Conservation (phyloP, 1,284 basidiomycete species). For the Bondarzewia mesenterica region DNA sequence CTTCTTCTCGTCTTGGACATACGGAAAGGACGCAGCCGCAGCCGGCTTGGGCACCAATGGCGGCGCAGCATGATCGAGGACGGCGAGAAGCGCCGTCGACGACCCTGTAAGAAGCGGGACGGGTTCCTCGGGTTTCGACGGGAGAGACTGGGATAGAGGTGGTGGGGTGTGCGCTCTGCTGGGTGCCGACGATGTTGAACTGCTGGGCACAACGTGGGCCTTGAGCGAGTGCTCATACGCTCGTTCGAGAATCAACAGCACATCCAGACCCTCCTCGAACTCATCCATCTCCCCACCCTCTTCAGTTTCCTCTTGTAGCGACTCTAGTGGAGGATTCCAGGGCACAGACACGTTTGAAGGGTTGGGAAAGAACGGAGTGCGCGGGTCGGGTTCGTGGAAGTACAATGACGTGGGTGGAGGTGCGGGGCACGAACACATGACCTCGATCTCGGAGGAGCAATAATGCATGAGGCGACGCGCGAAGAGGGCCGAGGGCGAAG, state of each 20-base stretch:
- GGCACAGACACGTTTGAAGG: background rate
- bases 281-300: conserved; percentile 32
- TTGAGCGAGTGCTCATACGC: conserved; percentile 58
- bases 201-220: conserved; percentile 39
- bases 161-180: conserved; percentile 9
- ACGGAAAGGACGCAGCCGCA: too few species aligned
- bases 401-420: conserved; percentile 6
- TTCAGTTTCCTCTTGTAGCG: conserved; percentile 6
- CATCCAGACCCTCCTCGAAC: conserved; percentile 57
- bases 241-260: conserved; percentile 56
- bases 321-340: conserved; percentile 1
- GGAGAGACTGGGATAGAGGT: conserved; percentile 8
- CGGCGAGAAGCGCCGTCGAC: conserved; percentile 60
- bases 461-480: conserved; percentile 84
- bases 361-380: conserved; percentile 2
- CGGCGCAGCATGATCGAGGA: conserved; percentile 40
- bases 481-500: conserved; percentile 69
- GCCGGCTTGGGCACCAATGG: background rate
- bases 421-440: conserved; percentile 2
- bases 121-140: conserved; percentile 7
- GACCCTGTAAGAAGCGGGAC: conserved; percentile 51
- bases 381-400: conserved; percentile 15
- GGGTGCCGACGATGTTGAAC: conserved; percentile 5
- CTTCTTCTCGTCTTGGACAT: too few species aligned
- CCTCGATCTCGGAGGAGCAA: conserved; percentile 47